phyloP scores from a whole-genome alignment of 2,329 filamentous ascomycete species.

The Pseudodiploospora longispora region DNA sequence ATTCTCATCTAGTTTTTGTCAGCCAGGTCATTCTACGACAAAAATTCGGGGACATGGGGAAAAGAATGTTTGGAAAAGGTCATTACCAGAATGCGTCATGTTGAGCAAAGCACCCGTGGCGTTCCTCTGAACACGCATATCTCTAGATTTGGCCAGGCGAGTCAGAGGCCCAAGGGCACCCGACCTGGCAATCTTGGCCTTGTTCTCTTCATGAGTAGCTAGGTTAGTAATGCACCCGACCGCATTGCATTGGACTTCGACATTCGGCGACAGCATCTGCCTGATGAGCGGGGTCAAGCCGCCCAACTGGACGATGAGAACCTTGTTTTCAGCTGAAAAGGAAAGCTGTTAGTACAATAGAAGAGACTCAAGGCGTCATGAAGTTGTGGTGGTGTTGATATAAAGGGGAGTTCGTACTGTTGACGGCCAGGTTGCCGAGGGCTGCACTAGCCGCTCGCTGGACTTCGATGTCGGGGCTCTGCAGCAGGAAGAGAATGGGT shows the following conservation, averaged over 20 bases:
- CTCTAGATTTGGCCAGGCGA: constrained; percentile 87
- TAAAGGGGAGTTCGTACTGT: constrained; percentile 56
- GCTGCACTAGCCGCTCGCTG: constrained; percentile 94
- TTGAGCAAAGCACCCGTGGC: constrained; percentile 93
- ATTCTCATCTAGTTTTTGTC: constrained; percentile 67
- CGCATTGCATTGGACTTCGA: constrained; percentile 98
- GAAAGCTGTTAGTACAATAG: constrained; percentile 32
- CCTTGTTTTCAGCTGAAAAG: constrained; percentile 86
- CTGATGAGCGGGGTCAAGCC: constrained; percentile 86
- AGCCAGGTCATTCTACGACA: background rate
- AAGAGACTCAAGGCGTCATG: background rate
- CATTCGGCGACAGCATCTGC: constrained; percentile 96
- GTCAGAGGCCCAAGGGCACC: constrained; percentile 88
- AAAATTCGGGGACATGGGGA: background rate
- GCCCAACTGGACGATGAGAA: constrained; percentile 86
- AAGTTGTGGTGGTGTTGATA: background rate
- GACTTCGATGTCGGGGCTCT: constrained; percentile 93
- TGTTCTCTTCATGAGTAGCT: constrained; percentile 97
- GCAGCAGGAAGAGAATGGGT: constrained; percentile 88
- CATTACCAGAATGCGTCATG: constrained; percentile 93
- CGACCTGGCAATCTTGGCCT: constrained; percentile 94
- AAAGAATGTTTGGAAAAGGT: background rate
- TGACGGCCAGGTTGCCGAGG: constrained; percentile 90
- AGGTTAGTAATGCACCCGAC: constrained; percentile 98
- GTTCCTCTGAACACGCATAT: constrained; percentile 97